Evolutionary conservation across 768 basidiomycete species (phyloP), one percentile per base, ranked within the genome.

Genomic region (Basidioascus undulatus): DNA sequence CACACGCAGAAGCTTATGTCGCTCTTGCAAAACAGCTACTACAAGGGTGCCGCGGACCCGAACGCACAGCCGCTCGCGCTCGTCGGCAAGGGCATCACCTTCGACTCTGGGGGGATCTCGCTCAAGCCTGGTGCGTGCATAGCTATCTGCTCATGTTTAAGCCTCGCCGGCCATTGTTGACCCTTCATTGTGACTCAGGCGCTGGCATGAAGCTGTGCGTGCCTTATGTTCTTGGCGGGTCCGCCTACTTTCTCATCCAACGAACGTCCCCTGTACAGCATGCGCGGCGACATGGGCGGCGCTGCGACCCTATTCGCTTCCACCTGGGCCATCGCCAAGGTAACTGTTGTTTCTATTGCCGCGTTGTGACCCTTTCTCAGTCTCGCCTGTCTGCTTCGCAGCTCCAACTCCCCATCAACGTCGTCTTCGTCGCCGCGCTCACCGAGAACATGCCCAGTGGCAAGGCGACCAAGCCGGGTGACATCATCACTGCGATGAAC

Each of bases 41-140:
- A 87, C 66, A 73, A 74, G 25, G 80, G 80, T n/a, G 74, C 69
- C 1, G 53, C 66, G 3, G 58, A 64, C 42, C 61, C 65, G 46
- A 58, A 65, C 37, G 71, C 62, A 0, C 63, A 63, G 40, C 80
- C 79, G 3, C 62, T 80, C 12, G 74, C n/a, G 3, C 65, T 81
- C 44, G 78, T 86, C 27, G 82, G 82, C 26, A 84, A 86, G 55
- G 82, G 82, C 2, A 53, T 86, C 53, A 83, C 81, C 13, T 87
- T 86, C 47, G 81, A 87, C 57, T 71, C 72, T 3, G 81, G 81
- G 64, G 80, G 80, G 49, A 83, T 83, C 57, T 76, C 74, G 44
- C 59, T 87, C 57, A 86, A 86, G 59, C 71, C 77, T n/a, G 53
- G 65, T 26, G 65, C 65, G 26, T 78, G 73, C 45, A 50, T 55